Conservation (phyloP, 345 rosid genomes). For the Pistacia atlantica region DNA sequence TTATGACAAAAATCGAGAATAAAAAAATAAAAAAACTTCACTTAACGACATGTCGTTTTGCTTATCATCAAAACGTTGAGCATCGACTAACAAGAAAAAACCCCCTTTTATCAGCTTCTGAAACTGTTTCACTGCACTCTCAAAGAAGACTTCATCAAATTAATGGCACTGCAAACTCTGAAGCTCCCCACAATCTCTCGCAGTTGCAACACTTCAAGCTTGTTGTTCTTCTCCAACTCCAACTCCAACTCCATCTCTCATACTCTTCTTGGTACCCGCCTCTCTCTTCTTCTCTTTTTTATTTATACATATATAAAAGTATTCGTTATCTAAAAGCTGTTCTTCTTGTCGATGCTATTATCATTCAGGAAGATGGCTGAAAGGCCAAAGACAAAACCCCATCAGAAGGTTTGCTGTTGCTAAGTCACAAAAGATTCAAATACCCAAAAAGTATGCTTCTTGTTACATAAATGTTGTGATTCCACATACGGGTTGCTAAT, state of each 20-base stretch:
- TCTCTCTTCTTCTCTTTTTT: background rate
- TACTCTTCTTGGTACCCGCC: conserved; percentile 34
- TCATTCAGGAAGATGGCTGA: conserved; percentile 46
- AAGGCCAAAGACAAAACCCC: conserved; percentile 27
- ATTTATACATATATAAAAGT: background rate
- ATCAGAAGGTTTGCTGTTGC: conserved; percentile 54
- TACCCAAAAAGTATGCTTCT: conserved; percentile 53
- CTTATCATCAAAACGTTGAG: background rate
- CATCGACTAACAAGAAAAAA: background rate
- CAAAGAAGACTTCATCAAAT: background rate
- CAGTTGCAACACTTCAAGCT: conserved; percentile 29
- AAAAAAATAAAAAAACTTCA: too few species aligned
- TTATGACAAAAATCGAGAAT: too few species aligned
- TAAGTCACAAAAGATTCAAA: conserved; percentile 50
- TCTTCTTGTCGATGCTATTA: conserved; percentile 9
- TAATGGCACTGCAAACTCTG: conserved; percentile 48
- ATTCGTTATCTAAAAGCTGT: background rate
- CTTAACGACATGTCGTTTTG: background rate
- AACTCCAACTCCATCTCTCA: conserved; percentile 29
- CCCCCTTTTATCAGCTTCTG: background rate
- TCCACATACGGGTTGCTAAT: background rate
- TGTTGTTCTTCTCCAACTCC: conserved; percentile 36
- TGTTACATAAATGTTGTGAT: background rate
- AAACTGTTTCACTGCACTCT: background rate
- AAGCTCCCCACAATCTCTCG: conserved; percentile 43